Conservation (phyloP, 139 green algal species). For the Chara braunii region DNA sequence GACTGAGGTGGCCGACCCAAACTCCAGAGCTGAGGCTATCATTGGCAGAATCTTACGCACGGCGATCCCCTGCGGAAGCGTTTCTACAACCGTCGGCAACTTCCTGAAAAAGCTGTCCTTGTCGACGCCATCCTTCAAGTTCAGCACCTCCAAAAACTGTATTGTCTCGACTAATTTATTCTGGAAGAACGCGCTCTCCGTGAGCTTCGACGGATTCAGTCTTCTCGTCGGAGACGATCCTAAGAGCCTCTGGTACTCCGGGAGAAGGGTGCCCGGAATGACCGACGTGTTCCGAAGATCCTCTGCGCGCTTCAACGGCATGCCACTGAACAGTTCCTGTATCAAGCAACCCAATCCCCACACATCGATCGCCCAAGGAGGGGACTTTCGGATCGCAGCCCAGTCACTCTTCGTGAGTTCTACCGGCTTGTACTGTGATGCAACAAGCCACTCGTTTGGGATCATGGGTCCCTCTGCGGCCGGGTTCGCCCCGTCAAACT, state of each 20-base stretch:
- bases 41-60: conserved; percentile 71
- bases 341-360: conserved; percentile 97
- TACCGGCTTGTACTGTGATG: conserved; percentile 76
- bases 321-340: conserved; percentile 59
- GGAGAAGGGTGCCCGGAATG: conserved; percentile 60
- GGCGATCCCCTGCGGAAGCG: conserved; percentile 47
- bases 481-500: conserved; percentile 23
- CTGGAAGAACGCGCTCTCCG: conserved; percentile 65
- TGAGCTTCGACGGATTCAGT: conserved; percentile 73
- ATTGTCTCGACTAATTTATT: conserved; percentile 85
- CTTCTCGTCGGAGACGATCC: conserved; percentile 54
- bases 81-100: conserved; percentile 35
- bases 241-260: conserved; percentile 87
- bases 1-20: conserved; percentile 62
- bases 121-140: conserved; percentile 53
- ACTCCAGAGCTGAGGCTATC: conserved; percentile 77
- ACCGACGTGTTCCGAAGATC: conserved; percentile 63
- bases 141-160: conserved; percentile 86
- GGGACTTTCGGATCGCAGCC: conserved; percentile 55
- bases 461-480: conserved; percentile 24
- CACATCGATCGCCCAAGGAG: conserved; percentile 86
- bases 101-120: conserved; percentile 60
- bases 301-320: conserved; percentile 55
- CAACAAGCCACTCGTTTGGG: conserved; percentile 35
- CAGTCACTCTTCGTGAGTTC: conserved; percentile 80